These are phyloP conservation scores for Arthroderma sp. DNA, from an alignment of 2,329 filamentous ascomycete species.

Conservation along the genomic window DNA sequence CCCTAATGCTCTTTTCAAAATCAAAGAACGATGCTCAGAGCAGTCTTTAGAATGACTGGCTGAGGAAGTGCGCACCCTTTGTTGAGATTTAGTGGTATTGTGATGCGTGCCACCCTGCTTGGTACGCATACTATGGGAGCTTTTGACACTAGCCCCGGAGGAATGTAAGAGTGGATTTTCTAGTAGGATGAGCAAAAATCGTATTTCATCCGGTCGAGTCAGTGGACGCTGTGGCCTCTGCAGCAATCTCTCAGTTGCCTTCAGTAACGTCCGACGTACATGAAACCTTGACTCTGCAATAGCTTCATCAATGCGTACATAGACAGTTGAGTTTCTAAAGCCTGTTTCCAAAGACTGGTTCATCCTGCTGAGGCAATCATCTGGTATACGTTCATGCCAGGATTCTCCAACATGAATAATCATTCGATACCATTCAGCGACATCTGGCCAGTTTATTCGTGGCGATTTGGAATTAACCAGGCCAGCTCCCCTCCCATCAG, in stretches of 20 bases:
- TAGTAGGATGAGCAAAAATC: constrained; percentile 66
- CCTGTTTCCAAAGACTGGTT: constrained; percentile 10
- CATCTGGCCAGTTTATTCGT: constrained; percentile 59
- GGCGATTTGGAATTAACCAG: constrained; percentile 49
- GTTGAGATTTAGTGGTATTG: constrained; percentile 5
- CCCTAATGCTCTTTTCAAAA: constrained; percentile 74
- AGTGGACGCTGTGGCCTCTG: constrained; percentile 65
- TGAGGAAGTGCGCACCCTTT: constrained; percentile 12
- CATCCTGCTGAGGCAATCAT: constrained; percentile 33
- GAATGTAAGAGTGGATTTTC: constrained; percentile 63
- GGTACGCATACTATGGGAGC: background rate
- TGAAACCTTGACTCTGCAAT: constrained; percentile 53
- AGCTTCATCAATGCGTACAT: constrained; percentile 38
- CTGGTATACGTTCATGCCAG: constrained; percentile 35
- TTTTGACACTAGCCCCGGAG: constrained; percentile 15
- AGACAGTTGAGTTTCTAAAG: constrained; percentile 30
- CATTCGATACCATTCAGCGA: constrained; percentile 61
- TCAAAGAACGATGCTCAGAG: constrained; percentile 61
- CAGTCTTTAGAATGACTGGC: constrained; percentile 20
- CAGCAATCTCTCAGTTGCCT: constrained; percentile 63
- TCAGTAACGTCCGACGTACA: constrained; percentile 56
- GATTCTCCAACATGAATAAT: constrained; percentile 53
- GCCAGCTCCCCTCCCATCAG: constrained; percentile 7
- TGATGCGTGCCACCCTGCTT: background rate
- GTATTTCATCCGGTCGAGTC: constrained; percentile 53